phyloP scores from a whole-genome alignment of 495 filamentous ascomycete genomes.

The Aspergillus baeticus region DNA sequence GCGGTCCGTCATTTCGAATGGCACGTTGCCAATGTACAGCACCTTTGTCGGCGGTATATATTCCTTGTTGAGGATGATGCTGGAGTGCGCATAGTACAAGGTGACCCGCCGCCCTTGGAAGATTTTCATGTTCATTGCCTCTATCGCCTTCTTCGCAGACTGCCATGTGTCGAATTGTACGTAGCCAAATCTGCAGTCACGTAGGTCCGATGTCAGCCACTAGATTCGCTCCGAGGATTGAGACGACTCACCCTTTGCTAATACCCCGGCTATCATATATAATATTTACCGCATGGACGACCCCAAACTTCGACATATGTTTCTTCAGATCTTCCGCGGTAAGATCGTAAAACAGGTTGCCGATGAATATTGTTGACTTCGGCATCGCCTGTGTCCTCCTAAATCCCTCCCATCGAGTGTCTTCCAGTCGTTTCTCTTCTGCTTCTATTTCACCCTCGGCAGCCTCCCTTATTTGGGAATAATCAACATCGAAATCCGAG shows the following conservation, averaged over 20 bases:
- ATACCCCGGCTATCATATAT: conserved; percentile 69
- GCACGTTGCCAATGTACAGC: conserved; percentile 86
- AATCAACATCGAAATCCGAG: not conserved
- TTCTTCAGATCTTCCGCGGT: conserved; percentile 67
- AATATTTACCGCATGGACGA: conserved; percentile 53
- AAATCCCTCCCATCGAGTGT: not conserved
- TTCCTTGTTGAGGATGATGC: conserved; percentile 12
- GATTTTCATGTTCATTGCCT: conserved; percentile 63
- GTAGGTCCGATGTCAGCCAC: conserved; percentile 2
- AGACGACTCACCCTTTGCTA: conserved; percentile 77
- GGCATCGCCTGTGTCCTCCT: conserved; percentile 11
- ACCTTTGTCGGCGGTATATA: conserved; percentile 37
- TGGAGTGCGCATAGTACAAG: conserved; percentile 52
- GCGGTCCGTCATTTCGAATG: conserved; percentile 83
- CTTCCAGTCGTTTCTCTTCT: not conserved
- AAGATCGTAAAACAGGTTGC: conserved; percentile 85
- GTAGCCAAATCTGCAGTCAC: conserved; percentile 68
- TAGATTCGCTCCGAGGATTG: no score
- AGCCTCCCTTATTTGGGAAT: conserved; percentile 3
- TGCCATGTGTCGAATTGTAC: conserved; percentile 61
- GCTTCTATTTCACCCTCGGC: not conserved
- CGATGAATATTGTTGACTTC: conserved; percentile 64
- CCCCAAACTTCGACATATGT: conserved; percentile 66
- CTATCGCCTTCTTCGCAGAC: conserved; percentile 59
- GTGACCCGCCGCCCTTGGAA: conserved; percentile 76